phyloP scores from a whole-genome alignment of 75 land plant genomes.

The Larix kaempferi region DNA sequence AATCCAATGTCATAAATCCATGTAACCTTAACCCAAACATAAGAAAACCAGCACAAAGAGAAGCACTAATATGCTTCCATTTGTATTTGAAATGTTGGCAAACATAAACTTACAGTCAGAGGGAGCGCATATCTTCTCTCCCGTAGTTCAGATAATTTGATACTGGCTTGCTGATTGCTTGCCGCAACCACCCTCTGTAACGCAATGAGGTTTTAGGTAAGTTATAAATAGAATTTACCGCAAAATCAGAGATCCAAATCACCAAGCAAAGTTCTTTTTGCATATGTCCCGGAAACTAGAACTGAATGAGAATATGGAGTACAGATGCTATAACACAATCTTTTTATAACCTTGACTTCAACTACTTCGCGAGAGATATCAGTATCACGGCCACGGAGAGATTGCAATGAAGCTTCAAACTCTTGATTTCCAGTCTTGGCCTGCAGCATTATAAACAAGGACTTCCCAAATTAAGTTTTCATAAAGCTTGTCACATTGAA shows the following conservation, averaged over 20 bases:
- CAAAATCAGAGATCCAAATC: neutral
- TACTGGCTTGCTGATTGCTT: neutral
- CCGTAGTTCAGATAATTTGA: constrained; percentile 3
- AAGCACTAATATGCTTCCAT: no score
- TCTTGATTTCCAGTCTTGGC: constrained; percentile 28
- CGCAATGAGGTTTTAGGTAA: neutral
- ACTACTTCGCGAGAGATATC: constrained; percentile 30
- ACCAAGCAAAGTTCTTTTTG: neutral
- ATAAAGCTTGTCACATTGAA: neutral
- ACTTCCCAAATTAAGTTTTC: neutral
- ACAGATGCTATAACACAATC: no score
- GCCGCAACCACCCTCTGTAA: constrained; percentile 11
- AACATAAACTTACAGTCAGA: constrained; percentile 12
- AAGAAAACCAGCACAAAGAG: no score
- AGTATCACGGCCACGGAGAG: constrained; percentile 30
- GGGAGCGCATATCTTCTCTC: constrained; percentile 12
- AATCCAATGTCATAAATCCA: no score
- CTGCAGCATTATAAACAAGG: constrained; percentile 13
- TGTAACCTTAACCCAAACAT: no score
- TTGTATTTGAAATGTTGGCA: no score
- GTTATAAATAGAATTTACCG: neutral
- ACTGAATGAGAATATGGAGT: neutral
- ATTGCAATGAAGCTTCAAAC: constrained; percentile 23
- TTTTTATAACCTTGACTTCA: constrained; percentile 27
- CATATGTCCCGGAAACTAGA: neutral